Base-by-base conservation (phyloP, 179 eudicot genomes). In the Beta lomatogona region DNA sequence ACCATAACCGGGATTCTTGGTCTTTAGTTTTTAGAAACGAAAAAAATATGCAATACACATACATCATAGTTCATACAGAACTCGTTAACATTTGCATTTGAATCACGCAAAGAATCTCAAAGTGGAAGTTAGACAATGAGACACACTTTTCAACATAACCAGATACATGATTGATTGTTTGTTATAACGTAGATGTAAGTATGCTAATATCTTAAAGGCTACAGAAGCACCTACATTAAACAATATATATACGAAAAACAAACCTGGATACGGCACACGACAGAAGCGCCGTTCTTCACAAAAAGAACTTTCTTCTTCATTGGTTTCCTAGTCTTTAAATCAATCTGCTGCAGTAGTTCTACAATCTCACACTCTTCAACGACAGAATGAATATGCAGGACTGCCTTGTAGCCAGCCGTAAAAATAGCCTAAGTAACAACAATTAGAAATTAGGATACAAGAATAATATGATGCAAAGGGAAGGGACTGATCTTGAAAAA, bases 351-450 rank as follows among this genome's bases (percentile, higher is more conserved):
- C 57, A 89, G 83, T 85, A 96, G 86, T 83, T 94, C 98, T 78
- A 94, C 89, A 84, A 96, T 92, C 87, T 96, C 99, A 75, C 99
- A 96, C 86, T 96, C 99, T 88, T 96, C 99, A 22, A 91, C 94
- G 65, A 94, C 92, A 52, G 99, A 69, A 82, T 96, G 99, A 86
- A 96, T 86, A 86, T 96, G 98, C 94, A 96, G 82, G 58, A 96
- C 90, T 74, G 99, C 99, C 87, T 91, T 96, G 87, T 91, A 96
- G 25, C 99, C 99, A 86, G 99, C 97, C 71, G 96, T 92, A 83
- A 94, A 94, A 81, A 96, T 96, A 59, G 98, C 99, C 99, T 94
- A 83, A 46, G 64, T 36, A 77, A 31, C 61, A 83, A 22, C 21
- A 44, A 60, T 46, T 48, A 60, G 53, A 13, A 36, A 36, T 36